Evolutionary conservation across 306 rosid genomes (phyloP), one percentile per base, ranked within the genome.

Genomic region (Vigna angularis): DNA sequence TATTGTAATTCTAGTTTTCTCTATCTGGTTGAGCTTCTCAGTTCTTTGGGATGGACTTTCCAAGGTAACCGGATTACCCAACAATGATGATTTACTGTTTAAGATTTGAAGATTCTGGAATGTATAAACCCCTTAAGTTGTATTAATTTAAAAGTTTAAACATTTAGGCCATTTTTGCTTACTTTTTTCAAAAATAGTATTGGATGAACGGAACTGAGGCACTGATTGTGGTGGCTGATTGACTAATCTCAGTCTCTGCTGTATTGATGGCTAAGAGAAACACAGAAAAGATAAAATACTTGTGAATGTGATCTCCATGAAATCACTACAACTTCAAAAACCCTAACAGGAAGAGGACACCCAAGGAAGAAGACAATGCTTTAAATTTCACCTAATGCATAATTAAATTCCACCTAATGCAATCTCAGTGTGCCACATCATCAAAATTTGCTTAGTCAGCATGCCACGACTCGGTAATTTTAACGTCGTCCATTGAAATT

Each of bases 51-150:
- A 10, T 11, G 7, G 9, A 73, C 20, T 56, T 42, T 79, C 12
- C 9, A 1, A 24, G 2, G 57, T 16, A 6, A 57, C 24, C 8
- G 3, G 63, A 44, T 79, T 73, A 62, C 34, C 48, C 42, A 22
- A 69, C 48, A 34, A 13, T 36, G 40, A 20, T 22, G 45, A 22
- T 68, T n/a, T 62, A 4, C 18, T 64, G 7, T 64, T 42, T 64
- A 44, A 30, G 26, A 7, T 50, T 76, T 11, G n/a, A 42, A 65
- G 32, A 34, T 56, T 56, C n/a, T 64, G 38, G 71, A 73, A 48
- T 66, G 66, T 71, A 14, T 5, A 6, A 4, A 82, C 18, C 22
- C 26, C 4, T 12, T 18, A n/a, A 22, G 40, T 42, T 59, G 59
- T 48, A 51, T 28, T 12, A 36, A 51, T 38, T 76, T 36, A 9